Base-by-base conservation (phyloP, 306 rosid genomes). In the Pterocarpus santalinus region DNA sequence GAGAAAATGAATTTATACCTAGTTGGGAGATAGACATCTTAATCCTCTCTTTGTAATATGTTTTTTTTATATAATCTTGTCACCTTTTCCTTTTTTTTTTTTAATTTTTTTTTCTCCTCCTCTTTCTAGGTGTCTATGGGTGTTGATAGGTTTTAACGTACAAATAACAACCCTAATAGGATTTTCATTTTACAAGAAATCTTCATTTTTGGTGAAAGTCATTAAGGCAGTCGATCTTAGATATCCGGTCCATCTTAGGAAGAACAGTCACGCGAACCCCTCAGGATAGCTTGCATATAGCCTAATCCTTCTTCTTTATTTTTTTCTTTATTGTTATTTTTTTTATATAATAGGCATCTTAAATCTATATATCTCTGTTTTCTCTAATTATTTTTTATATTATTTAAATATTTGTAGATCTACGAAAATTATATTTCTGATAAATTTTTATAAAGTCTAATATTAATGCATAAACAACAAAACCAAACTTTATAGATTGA, bases 211-310 rank as follows among this genome's bases (percentile, higher is more conserved):
- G 36, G 47, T 39, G 46, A 22, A 75, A 60, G 17, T 44, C 14
- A 33, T 81, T 67, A 81, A 65, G 69, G 46, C 36, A 16, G 41
- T 4, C 53, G 14, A 47, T 10, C 47, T 71, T 17, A 15, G 61
- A 56, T 33, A 13, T 38, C 56, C 28, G 43, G 33, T 69, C 38
- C 69, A 57, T 32, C 43, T 78, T 68, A 78, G 61, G 76, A 78
- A 39, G 61, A n/a, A 38, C 73, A 22, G 28, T 22, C 17, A 52
- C 63, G 38, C 39, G 6, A 65, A 13, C 5, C 52, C 76, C 13
- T 58, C n/a, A 7, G 5, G 34, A 60, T 43, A 5, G 12, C 72
- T 66, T n/a, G 8, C 22, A 66, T 38, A 3, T 72, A 15, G 8
- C 62, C 33, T 56, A 4, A 38, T 38, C 41, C 28, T 22, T 22